phyloP scores from a whole-genome alignment of 495 filamentous ascomycete genomes.

The Cetradonia linearis region DNA sequence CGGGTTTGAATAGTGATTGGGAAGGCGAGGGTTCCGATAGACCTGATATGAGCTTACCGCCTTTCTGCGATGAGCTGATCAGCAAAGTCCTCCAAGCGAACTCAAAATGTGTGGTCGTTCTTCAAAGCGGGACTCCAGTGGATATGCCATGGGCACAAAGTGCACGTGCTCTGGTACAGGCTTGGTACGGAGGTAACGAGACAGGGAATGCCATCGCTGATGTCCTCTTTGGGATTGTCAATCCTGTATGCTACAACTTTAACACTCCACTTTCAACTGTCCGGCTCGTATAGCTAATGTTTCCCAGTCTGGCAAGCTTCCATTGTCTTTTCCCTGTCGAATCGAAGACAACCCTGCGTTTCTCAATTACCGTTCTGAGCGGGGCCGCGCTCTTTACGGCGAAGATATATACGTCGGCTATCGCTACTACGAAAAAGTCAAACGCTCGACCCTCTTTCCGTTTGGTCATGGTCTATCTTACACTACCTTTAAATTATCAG shows the following conservation, averaged over 20 bases:
- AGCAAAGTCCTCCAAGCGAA: conserved; percentile 59
- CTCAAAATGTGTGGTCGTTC: conserved; percentile 64
- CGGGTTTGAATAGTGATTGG: conserved; percentile 77
- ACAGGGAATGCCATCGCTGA: conserved; percentile 54
- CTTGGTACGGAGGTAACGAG: conserved; percentile 62
- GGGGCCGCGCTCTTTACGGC: conserved; percentile 63
- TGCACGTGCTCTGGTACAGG: conserved; percentile 60
- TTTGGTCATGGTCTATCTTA: conserved; percentile 83
- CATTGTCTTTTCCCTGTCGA: conserved; percentile 53
- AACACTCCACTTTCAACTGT: background rate
- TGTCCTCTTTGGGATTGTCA: conserved; percentile 45
- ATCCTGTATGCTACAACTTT: conserved; percentile 29
- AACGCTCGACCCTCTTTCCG: conserved; percentile 56
- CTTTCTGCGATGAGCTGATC: conserved; percentile 65
- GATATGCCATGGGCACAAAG: conserved; percentile 71
- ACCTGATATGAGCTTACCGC: conserved; percentile 73
- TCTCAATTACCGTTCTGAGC: conserved; percentile 70
- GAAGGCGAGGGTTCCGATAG: conserved; percentile 82
- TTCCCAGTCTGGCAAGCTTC: conserved; percentile 39
- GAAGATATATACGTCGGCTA: conserved; percentile 80
- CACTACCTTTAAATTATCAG: conserved; percentile 61
- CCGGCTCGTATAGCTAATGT: background rate
- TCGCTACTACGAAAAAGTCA: conserved; percentile 66
- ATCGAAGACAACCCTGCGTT: conserved; percentile 67
- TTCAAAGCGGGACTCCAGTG: conserved; percentile 76